Conservation (phyloP, 345 rosid genomes). For the Eucalyptus polybractea region DNA sequence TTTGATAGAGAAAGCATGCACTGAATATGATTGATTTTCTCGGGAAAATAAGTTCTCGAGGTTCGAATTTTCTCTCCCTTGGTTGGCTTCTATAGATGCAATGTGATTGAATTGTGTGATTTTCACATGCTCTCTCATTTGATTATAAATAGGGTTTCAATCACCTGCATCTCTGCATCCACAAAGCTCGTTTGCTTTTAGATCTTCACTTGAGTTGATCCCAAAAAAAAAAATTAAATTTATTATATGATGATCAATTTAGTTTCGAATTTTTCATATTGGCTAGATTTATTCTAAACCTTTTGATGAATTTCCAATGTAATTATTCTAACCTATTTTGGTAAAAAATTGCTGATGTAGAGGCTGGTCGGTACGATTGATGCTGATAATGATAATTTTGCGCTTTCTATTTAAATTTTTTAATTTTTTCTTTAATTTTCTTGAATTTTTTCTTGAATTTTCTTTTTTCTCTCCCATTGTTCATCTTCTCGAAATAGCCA, state of each 20-base stretch:
- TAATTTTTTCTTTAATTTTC: background rate
- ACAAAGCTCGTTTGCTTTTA: background rate
- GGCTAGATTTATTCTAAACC: background rate
- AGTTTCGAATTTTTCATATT: background rate
- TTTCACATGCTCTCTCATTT: background rate
- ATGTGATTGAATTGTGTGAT: background rate
- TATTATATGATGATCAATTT: accelerated
- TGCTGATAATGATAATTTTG: background rate
- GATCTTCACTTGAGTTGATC: background rate
- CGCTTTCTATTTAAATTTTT: background rate
- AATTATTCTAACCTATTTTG: background rate
- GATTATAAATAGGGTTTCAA: background rate
- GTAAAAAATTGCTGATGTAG: background rate
- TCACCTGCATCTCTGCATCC: background rate
- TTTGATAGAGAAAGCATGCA: background rate
- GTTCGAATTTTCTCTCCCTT: background rate
- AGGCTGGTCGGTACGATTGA: accelerated
- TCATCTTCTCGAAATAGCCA: background rate
- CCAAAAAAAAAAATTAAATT: background rate
- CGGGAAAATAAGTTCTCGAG: background rate
- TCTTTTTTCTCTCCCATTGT: background rate
- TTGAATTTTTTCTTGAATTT: background rate
- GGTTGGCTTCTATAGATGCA: background rate
- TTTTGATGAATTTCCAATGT: background rate
- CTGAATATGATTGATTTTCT: background rate